phyloP scores from a whole-genome alignment of 495 filamentous ascomycete genomes.

The Xylaria cubensis region DNA sequence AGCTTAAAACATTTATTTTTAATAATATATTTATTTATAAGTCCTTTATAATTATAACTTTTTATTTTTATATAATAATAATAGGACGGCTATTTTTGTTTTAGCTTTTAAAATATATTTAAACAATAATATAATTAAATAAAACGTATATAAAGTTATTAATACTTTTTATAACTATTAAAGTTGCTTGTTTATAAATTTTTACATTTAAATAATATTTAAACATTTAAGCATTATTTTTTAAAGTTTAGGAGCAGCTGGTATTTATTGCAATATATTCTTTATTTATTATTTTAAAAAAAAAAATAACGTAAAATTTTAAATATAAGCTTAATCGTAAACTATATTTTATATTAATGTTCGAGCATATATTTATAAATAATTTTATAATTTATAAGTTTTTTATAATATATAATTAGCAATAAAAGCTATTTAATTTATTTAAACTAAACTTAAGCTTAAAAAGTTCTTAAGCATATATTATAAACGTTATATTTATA shows the following conservation, averaged over 20 bases:
- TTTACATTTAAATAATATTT: background rate
- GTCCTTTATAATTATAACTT: background rate
- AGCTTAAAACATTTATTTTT: conserved; percentile 6
- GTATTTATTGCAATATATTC: background rate
- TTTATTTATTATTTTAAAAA: background rate
- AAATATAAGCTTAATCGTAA: background rate
- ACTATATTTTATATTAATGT: background rate
- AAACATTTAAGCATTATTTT: background rate
- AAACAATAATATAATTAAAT: background rate
- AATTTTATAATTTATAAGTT: background rate
- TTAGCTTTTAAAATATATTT: conserved; percentile 9
- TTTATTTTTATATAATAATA: background rate
- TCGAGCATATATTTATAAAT: background rate
- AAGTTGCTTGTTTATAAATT: background rate
- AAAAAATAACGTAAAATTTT: background rate
- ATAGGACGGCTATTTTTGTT: background rate
- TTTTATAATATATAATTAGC: background rate
- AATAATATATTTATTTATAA: background rate
- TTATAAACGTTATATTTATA: background rate
- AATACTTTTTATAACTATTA: conserved; percentile 2
- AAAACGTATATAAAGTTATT: background rate
- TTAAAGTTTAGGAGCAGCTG: background rate
- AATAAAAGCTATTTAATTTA: background rate
- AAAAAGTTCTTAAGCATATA: no score
- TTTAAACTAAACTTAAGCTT: background rate